Evolutionary conservation across 78 protist species (phyloP).

Genomic region (Dictyostelium citrinum): DNA sequence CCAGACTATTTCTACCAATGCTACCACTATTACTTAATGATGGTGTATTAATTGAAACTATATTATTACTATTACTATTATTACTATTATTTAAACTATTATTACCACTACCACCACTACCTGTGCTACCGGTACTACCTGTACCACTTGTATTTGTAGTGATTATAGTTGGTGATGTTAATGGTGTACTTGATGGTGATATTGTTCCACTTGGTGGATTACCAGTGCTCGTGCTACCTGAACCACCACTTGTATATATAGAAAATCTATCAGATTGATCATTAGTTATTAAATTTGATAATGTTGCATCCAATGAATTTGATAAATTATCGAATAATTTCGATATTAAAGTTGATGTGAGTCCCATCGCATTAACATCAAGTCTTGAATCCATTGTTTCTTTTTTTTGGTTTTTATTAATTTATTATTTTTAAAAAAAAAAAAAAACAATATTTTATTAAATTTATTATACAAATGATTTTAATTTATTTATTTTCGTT

Average conservation of each 20-base stretch:
- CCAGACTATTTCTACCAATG: not conserved
- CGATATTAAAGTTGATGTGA: slow-evolving; percentile 56
- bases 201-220: not conserved
- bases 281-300: slow-evolving; percentile 8
- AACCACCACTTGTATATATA: not conserved
- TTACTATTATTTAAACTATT: not conserved
- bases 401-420: not conserved
- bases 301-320: slow-evolving; percentile 38
- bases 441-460: too few relatives aligned
- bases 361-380: slow-evolving; percentile 56
- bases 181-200: not conserved
- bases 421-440: too few relatives aligned
- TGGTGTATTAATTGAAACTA: not conserved
- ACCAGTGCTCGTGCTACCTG: not conserved
- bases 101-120: not conserved
- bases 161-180: not conserved
- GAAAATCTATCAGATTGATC: not conserved
- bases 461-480: too few relatives aligned
- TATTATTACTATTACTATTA: not conserved
- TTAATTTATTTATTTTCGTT: too few relatives aligned
- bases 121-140: not conserved
- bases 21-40: slow-evolving; percentile 1
- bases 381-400: slow-evolving; percentile 51
- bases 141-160: not conserved
- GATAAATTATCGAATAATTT: slow-evolving; percentile 54